phyloP scores from a whole-genome alignment of 2,329 filamentous ascomycete genomes.

The Botrytis cinerea region DNA sequence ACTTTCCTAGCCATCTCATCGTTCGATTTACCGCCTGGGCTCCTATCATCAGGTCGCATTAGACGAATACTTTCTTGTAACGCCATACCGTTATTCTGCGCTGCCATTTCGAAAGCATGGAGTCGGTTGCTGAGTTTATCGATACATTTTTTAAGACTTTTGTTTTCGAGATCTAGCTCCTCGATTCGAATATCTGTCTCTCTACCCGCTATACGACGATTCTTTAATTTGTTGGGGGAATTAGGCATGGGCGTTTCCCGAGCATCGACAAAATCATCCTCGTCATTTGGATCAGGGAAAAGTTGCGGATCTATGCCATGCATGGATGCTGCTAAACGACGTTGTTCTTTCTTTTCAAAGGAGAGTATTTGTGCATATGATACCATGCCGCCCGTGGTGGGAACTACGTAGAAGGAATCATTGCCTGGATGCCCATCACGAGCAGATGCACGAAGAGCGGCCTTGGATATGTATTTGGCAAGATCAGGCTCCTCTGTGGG shows the following conservation, averaged over 20 bases:
- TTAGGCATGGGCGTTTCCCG: slow-evolving; percentile 57
- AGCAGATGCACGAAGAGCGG: slow-evolving; percentile 76
- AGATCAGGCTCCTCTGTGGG: slow-evolving; percentile 67
- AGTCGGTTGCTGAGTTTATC: slow-evolving; percentile 85
- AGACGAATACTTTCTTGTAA: slow-evolving; percentile 80
- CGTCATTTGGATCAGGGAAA: slow-evolving; percentile 58
- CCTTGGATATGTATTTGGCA: slow-evolving; percentile 79
- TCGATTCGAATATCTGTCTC: slow-evolving; percentile 59
- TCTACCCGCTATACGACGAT: slow-evolving; percentile 39
- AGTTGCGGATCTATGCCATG: slow-evolving; percentile 44
- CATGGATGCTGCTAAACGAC: slow-evolving; percentile 56
- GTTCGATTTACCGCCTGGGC: slow-evolving; percentile 31
- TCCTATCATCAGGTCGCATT: slow-evolving; percentile 49
- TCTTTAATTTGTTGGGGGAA: slow-evolving; percentile 46
- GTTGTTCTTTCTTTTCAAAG: slow-evolving; percentile 66
- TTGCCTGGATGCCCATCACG: slow-evolving; percentile 64
- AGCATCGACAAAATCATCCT: slow-evolving; percentile 92
- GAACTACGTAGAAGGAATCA: slow-evolving; percentile 93
- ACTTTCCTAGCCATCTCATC: slow-evolving; percentile 55
- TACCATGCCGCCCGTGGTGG: slow-evolving; percentile 84
- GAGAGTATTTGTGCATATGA: slow-evolving; percentile 89
- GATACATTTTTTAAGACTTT: slow-evolving; percentile 78
- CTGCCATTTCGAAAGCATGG: slow-evolving; percentile 91
- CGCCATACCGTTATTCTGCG: slow-evolving; percentile 82
- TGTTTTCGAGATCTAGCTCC: slow-evolving; percentile 86